Base-by-base conservation (phyloP, 225 moss, liverwort and hornwort species). In the Pseudisothecium myosuroides region DNA sequence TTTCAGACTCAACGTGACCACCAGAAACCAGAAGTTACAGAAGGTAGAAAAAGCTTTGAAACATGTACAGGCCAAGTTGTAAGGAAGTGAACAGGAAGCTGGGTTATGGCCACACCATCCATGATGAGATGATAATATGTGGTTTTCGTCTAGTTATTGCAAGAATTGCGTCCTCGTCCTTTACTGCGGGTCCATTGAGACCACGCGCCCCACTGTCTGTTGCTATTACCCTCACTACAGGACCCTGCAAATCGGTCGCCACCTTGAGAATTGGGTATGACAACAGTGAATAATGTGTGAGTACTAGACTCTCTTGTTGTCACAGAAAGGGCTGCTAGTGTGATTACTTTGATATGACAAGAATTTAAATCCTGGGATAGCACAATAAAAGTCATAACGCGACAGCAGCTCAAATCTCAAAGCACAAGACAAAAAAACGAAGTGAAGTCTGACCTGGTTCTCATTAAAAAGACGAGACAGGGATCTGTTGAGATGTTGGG, bases 201-300 rank as follows among this genome's bases (percentile, higher is more conserved):
- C 94, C 96, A 63, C 97, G 94, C 59, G 85, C 86, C 66, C 96
- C 97, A 93, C 92, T 98, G 87, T 96, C 97, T 71, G 96, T 96
- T 81, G 97, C 96, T 76, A 89, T 93, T 84, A 98, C 93, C 82
- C 86, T 92, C 90, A 97, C 95, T 50, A 92, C 62, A 93, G 90
- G 91, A 76, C 92, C 95, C 96, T 97, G 95, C 88, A 90, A 66
- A 90, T 34, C 76, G 74, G 76, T 56, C 54, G 43, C 81, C 72
- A 73, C 80, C 73, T 54, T 64, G 55, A 83, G 50, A 68, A 37
- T 59, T 67, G 81, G 59, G 67, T 60, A 83, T 18, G 32, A 37
- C 64, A 45, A 50, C 41, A 63, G 66, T 24, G 39, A 52, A 73
- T n/a, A 68, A 86, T 50, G 23, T 12, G 62, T 16, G 80, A 89